Base-by-base conservation (phyloP, 768 basidiomycete species). In the Suillus tomentosus region DNA sequence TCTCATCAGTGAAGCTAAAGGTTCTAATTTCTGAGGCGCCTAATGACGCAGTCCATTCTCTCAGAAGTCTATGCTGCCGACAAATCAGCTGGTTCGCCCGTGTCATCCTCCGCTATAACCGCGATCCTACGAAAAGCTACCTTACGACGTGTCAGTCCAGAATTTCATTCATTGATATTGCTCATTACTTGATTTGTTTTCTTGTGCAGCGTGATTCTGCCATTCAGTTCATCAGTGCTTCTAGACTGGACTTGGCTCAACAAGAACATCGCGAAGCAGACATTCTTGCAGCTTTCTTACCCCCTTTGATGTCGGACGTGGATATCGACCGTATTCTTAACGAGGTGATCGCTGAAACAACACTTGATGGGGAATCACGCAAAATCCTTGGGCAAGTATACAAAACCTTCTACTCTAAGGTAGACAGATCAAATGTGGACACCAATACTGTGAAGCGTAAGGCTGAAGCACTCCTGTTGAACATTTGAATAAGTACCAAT, bases 1-100 rank as follows among this genome's bases (percentile, higher is more conserved):
- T 19, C 5, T 13, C 22, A 47, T 2, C 43, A 60, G 1, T 34
- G 39, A 27, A 37, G 57, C 37, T 19, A 4, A 17, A 17, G 53
- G 10, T 34, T 34, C 53, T 59, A 24, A 39, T 7, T 45, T 10
- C 22, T 22, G 24, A 37, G n/a, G 57, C 9, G 42, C 36, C 19
- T 13, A n/a, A 34, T 54, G 8, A 34, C 31, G 45, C 65, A 91
- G 90, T 87, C 88, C 31, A 81, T 90, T 39, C 79, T 92, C 19
- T 81, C 90, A 11, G 90, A 92, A 63, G 80, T 92, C 3, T 85
- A 91, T 67, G 80, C 84, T 10, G 81, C 85, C 42, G 90, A 91
- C 75, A 92, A 92, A 74, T 71, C 73, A 8, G 73, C 81, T 34
- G 71, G 77, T 34, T 77, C 79, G 50, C 77, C 79, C 36, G 68